Evolutionary conservation across 768 basidiomycete genomes (phyloP).

Genomic region (Suillus ampliporus): DNA sequence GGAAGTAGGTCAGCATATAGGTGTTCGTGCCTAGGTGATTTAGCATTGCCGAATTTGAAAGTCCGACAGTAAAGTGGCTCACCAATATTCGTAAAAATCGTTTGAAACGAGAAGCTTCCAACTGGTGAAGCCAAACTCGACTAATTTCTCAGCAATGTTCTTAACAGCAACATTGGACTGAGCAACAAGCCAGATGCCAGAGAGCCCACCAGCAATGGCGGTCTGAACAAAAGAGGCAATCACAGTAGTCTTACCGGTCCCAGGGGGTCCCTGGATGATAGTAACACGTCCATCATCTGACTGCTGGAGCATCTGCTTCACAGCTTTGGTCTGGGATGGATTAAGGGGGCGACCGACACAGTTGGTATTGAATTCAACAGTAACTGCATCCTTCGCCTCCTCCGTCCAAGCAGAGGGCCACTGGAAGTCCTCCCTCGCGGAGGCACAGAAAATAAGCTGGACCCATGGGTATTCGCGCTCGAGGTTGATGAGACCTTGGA

Average conservation of each 20-base stretch:
- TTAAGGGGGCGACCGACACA: slow-evolving; percentile 43
- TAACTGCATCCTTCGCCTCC: slow-evolving; percentile 22
- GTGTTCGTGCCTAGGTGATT: slow-evolving; percentile 74
- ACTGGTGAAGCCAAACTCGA: slow-evolving; percentile 52
- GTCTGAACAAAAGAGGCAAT: slow-evolving; percentile 66
- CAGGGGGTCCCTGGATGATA: slow-evolving; percentile 58
- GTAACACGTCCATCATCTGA: slow-evolving; percentile 42
- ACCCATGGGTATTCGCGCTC: slow-evolving; percentile 44
- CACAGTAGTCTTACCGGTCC: slow-evolving; percentile 77
- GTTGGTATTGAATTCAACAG: slow-evolving; percentile 21
- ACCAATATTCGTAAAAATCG: slow-evolving; percentile 75
- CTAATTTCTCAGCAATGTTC: slow-evolving; percentile 87
- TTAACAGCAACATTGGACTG: slow-evolving; percentile 90
- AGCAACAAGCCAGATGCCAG: slow-evolving; percentile 80
- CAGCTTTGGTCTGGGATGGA: slow-evolving; percentile 43
- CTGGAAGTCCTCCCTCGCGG: slow-evolving; percentile 29
- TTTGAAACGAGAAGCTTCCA: slow-evolving; percentile 77
- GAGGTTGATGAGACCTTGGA: slow-evolving; percentile 40
- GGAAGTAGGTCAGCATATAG: slow-evolving; percentile 56
- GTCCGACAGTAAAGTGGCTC: slow-evolving; percentile 24
- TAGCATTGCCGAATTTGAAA: slow-evolving; percentile 14
- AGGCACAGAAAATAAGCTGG: slow-evolving; percentile 38
- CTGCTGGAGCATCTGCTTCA: slow-evolving; percentile 44
- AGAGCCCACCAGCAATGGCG: slow-evolving; percentile 43
- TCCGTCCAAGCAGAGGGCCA: slow-evolving; percentile 45